Conservation (phyloP, 768 basidiomycete species). For the Suillus plorans region DNA sequence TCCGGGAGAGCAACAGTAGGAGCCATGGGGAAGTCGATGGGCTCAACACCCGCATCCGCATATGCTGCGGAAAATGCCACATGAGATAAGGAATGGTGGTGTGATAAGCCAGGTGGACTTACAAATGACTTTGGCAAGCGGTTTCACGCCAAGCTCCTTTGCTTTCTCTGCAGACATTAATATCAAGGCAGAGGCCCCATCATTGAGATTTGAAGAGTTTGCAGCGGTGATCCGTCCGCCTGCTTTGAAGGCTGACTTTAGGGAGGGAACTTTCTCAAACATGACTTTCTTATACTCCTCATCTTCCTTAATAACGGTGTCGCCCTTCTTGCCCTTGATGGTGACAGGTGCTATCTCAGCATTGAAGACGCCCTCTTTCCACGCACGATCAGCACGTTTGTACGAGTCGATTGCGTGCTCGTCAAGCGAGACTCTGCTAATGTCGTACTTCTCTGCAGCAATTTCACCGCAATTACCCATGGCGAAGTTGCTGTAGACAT, state of each 20-base stretch:
- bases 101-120: conserved; percentile 32
- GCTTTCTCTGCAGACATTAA: conserved; percentile 94
- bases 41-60: conserved; percentile 95
- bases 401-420: conserved; percentile 94
- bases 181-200: conserved; percentile 94
- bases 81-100: background rate
- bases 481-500: conserved; percentile 95
- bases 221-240: conserved; percentile 93
- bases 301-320: conserved; percentile 86
- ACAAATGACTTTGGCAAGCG: conserved; percentile 95
- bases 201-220: conserved; percentile 93
- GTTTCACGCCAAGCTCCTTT: conserved; percentile 85
- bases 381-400: conserved; percentile 88
- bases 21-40: conserved; percentile 95
- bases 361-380: conserved; percentile 81
- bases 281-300: conserved; percentile 98
- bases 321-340: conserved; percentile 93
- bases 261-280: conserved; percentile 87
- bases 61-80: conserved; percentile 56
- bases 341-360: conserved; percentile 88
- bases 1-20: conserved; percentile 89
- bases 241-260: conserved; percentile 87
- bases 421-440: conserved; percentile 87
- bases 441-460: conserved; percentile 77
- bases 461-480: conserved; percentile 98